Percentiles rank a stretch among this genome's conserved stretches.
Conservation (phyloP, 2,329 filamentous ascomycete species). For the Talaromyces sp. region DNA sequence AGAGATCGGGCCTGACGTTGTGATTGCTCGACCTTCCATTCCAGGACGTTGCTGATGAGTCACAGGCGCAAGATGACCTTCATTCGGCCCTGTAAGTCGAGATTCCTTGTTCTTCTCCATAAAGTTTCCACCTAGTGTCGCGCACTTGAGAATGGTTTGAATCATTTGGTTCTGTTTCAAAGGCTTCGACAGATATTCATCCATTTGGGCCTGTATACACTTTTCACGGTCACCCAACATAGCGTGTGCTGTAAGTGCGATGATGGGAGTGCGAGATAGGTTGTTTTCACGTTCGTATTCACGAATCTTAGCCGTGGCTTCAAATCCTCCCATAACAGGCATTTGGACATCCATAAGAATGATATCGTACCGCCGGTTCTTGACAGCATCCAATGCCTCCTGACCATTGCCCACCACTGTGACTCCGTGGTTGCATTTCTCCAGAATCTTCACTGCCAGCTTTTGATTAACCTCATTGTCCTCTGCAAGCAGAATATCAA, state of each 20-base stretch:
- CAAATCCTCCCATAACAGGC: slow-evolving; percentile 99
- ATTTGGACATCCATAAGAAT: slow-evolving; percentile 99
- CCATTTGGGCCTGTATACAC: slow-evolving; percentile 98
- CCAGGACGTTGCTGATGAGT: slow-evolving; percentile 44
- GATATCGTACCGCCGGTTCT: slow-evolving; percentile 88
- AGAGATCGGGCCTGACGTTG: slow-evolving; percentile 57
- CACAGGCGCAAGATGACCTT: slow-evolving; percentile 30
- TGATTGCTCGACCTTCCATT: slow-evolving; percentile 61
- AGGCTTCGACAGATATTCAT: slow-evolving; percentile 96
- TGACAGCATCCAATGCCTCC: slow-evolving; percentile 87
- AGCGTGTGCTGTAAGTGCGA: slow-evolving; percentile 92
- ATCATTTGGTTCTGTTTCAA: slow-evolving; percentile 96
- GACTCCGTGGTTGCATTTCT: slow-evolving; percentile 69
- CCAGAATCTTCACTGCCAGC: slow-evolving; percentile 85
- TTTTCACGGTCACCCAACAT: slow-evolving; percentile 98
- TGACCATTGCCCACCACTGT: slow-evolving; percentile 87
- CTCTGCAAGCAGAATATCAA: slow-evolving; percentile 86
- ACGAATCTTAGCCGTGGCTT: slow-evolving; percentile 92
- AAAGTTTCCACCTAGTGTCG: slow-evolving; percentile 64
- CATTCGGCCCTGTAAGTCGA: slow-evolving; percentile 35
- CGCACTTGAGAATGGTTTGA: slow-evolving; percentile 95
- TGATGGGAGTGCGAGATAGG: slow-evolving; percentile 83
- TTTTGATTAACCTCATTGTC: slow-evolving; percentile 95
- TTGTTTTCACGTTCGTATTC: slow-evolving; percentile 84
- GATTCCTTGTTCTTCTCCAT: slow-evolving; percentile 42